Percentiles rank a stretch among this genome's conserved stretches.
These are phyloP conservation scores for Saccharomycopsis javanensis DNA, from an alignment of 805 yeast genomes.

Conservation along the genomic window DNA sequence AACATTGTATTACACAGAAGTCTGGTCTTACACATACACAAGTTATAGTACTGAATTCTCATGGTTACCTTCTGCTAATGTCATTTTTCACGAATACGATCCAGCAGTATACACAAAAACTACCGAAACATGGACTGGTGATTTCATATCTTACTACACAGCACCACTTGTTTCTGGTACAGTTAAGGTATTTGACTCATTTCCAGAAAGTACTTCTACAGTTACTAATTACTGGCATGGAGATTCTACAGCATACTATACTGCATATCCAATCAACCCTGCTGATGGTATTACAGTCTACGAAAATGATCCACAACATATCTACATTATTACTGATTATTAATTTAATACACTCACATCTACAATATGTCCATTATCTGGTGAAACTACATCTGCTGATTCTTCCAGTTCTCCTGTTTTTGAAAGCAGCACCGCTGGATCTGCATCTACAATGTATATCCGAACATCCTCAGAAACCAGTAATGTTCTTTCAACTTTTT, in stretches of 20 bases:
- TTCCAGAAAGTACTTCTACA: conserved; percentile 3
- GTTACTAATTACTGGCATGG: conserved; percentile 8
- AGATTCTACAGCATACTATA: not conserved
- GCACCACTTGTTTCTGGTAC: not conserved
- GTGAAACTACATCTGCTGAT: not conserved
- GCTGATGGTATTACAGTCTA: conserved; percentile 5
- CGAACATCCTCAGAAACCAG: no score
- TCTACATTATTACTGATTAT: not conserved
- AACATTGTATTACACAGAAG: not conserved
- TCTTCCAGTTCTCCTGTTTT: not conserved
- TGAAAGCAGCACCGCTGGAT: no score
- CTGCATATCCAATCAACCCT: conserved; percentile 6
- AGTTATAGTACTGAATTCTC: not conserved
- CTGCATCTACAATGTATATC: no score
- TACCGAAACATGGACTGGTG: conserved; percentile 1
- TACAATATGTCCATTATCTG: not conserved
- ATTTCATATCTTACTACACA: not conserved
- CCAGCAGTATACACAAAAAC: not conserved
- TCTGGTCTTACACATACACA: not conserved
- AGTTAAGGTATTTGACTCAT: not conserved
- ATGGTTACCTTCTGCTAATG: not conserved
- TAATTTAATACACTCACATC: conserved; percentile 4
- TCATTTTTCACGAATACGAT: not conserved
- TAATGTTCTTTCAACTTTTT: no score
- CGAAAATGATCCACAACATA: conserved; percentile 1